These are phyloP conservation scores for Scytalidium sp. DNA, from an alignment of 2,329 filamentous ascomycete genomes.

Conservation along the genomic window DNA sequence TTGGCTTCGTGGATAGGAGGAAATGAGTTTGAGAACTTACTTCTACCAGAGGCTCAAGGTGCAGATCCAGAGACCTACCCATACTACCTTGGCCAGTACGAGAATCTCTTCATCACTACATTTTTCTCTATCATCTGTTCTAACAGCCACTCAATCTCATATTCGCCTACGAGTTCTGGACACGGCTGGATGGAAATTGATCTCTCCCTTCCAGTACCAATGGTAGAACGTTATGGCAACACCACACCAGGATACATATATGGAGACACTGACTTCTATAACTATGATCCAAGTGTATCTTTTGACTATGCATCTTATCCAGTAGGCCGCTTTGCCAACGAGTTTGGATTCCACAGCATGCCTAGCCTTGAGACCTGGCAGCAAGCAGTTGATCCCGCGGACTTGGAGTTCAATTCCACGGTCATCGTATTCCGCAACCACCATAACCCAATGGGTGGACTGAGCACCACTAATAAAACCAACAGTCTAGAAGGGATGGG, in stretches of 20 bases:
- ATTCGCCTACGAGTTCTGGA: slow-evolving; percentile 57
- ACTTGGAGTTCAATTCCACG: slow-evolving; percentile 56
- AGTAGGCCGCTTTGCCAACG: slow-evolving; percentile 57
- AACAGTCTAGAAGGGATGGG: slow-evolving; percentile 43
- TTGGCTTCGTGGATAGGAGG: slow-evolving; percentile 52
- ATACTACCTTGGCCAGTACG: slow-evolving; percentile 44
- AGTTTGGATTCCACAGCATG: slow-evolving; percentile 64
- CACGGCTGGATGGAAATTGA: slow-evolving; percentile 56
- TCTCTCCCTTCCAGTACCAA: slow-evolving; percentile 47
- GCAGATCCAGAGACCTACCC: slow-evolving; percentile 7
- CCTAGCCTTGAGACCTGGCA: slow-evolving; percentile 57
- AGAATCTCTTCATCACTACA: slow-evolving; percentile 53
- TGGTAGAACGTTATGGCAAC: slow-evolving; percentile 56
- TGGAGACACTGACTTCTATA: slow-evolving; percentile 59
- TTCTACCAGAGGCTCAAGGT: slow-evolving; percentile 33
- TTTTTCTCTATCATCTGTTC: slow-evolving; percentile 54
- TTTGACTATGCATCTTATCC: slow-evolving; percentile 56
- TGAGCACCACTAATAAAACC: slow-evolving; percentile 42
- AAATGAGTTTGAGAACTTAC: slow-evolving; percentile 59
- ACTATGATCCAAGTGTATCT: slow-evolving; percentile 49
- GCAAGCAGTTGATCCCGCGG: slow-evolving; percentile 45
- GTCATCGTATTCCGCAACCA: slow-evolving; percentile 55
- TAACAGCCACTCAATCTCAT: slow-evolving; percentile 57
- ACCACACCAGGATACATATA: slow-evolving; percentile 49
- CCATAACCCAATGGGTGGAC: slow-evolving; percentile 50